Evolutionary conservation across 768 basidiomycete species (phyloP), one percentile per base, ranked within the genome.

Genomic region (Suillus hirtellus): DNA sequence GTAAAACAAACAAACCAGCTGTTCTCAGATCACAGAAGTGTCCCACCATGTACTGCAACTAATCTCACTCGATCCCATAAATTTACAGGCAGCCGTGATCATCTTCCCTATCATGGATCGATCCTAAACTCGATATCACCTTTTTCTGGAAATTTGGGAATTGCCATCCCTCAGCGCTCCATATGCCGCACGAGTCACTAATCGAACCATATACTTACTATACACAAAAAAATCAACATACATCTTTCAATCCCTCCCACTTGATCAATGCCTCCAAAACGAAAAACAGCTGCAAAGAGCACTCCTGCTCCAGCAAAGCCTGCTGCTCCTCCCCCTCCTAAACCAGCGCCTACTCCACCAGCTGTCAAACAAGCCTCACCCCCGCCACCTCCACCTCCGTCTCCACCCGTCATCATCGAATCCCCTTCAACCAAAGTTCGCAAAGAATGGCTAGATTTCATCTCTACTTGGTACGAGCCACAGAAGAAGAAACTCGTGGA

Each of bases 51-150:
- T 10, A 42, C 42, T 7, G 42, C 42, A 17, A 17, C 42, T 42
- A 42, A 42, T 14, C 14, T 40, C 12, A 40, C 38, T 40, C 38
- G 12, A 40, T 19, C 35, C 54, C 35, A n/a, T 54, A 35, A 40
- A 40, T 24, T 56, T 56, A 24, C 58, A 12, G 38, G 40, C 49
- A 64, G 60, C 72, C 71, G 72, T 69, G 55, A 44, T 40, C 56
- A 14, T 59, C 60, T 59, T 75, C 61, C 74, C 74, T 74, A 75
- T 74, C 73, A 72, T 72, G 74, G 69, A 42, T 59, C 67, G 71
- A 74, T 74, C 73, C 60, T 65, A 35, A 60, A 66, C 62, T 60
- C 72, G 72, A 74, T 73, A 71, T 65, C 71, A 65, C 67, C 73
- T 63, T 27, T 67, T 73, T 73, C 69, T 24, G 61, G 38, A 40